Evolutionary conservation across 2,329 filamentous ascomycete genomes (phyloP), one percentile per base, ranked within the genome.

Genomic region (Aspergillus felis): DNA sequence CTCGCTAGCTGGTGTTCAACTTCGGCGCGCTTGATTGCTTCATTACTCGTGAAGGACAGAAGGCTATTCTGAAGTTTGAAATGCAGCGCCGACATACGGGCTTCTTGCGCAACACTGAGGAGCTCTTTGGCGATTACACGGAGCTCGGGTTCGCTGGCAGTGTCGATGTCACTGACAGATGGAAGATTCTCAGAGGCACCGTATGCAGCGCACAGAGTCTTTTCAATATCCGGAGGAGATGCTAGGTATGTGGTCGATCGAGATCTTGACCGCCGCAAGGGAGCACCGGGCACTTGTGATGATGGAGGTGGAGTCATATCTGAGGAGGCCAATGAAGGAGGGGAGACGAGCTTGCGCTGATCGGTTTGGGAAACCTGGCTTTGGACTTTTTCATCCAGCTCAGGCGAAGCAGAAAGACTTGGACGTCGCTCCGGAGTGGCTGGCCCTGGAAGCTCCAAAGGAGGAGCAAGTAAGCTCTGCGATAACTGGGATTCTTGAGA

Each of bases 1-100:
- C 91, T 85, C n/a, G 88, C 89, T 84, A 97, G 92, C 63, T 94
- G 90, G 66, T 96, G 89, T 74, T 97, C 93, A 4, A 97, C 92
- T 38, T 87, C 89, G 64, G 93, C 91, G 27, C 92, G 87, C 74
- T 95, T 92, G 9, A 91, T 85, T 29, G 92, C 88, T 65, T 96
- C 91, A 51, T 88, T 87, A 55, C 90, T 92, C 68, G 96, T 91
- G 63, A 97, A 87, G 53, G 85, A 87, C 28, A 96, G 82, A 68
- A 97, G 83, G 66, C 88, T 92, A 70, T 92, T 89, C 72, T 97
- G 93, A 55, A 97, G 79, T 76, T 94, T 95, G 78, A 94, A 89
- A 72, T 97, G 92, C 32, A 92, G 90, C 17, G 89, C 87, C 58
- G 92, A 89, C 79, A 92, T 92, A 68, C 94, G 90, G 56, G 85